These are phyloP conservation scores for Cymodocea nodosa DNA, from an alignment of 116 monocot genomes.

Conservation along the genomic window DNA sequence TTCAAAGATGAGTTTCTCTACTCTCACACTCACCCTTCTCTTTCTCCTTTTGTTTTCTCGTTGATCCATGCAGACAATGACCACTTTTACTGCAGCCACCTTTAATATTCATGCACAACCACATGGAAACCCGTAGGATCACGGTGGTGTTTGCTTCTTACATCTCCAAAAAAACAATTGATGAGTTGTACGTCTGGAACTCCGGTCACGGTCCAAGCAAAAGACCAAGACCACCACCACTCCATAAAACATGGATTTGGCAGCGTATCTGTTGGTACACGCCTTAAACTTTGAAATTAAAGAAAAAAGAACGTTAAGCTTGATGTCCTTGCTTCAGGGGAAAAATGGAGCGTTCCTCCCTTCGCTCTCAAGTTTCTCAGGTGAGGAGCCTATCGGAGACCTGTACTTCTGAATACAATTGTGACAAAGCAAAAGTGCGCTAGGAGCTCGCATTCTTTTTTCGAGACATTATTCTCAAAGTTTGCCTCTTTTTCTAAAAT, in stretches of 20 bases:
- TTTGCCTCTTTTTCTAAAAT: neutral
- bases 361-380: neutral
- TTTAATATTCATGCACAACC: neutral
- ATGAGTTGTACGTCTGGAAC: neutral
- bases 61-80: constrained; percentile 6
- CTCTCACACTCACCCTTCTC: neutral
- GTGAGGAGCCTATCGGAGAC: neutral
- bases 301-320: neutral
- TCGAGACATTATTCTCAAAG: neutral
- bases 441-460: neutral
- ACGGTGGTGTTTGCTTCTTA: neutral
- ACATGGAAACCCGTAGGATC: neutral
- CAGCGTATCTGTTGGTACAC: neutral
- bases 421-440: neutral
- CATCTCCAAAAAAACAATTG: neutral
- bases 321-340: neutral
- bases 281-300: neutral
- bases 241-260: too few relatives aligned
- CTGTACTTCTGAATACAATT: constrained; percentile 1
- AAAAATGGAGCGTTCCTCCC: neutral
- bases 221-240: neutral
- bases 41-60: constrained; percentile 10
- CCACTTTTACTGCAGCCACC: neutral
- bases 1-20: constrained; percentile 13
- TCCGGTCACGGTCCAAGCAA: neutral